Conservation (phyloP, 441 rosid genomes). For the Bruguiera hainesii region DNA sequence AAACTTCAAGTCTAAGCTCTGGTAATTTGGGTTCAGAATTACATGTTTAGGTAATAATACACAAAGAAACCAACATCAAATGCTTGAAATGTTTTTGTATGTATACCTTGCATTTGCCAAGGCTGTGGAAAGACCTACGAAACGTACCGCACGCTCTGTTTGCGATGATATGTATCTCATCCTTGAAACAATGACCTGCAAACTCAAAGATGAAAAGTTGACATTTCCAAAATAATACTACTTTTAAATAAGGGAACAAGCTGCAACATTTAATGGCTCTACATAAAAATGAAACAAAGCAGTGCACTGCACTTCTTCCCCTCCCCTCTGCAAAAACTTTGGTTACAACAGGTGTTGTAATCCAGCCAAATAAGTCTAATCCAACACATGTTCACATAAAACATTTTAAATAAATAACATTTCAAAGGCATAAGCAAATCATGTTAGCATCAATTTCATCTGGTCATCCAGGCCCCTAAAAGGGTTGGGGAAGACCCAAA, state of each 20-base stretch:
- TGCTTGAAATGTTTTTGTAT: slow-evolving; percentile 9
- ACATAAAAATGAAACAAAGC: neutral
- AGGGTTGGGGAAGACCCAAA: neutral
- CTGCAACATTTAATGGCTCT: neutral
- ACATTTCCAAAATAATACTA: slow-evolving; percentile 16
- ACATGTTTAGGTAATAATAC: no score
- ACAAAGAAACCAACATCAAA: no score
- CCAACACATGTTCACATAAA: neutral
- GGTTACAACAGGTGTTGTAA: neutral
- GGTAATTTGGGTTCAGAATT: no score
- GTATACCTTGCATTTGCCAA: slow-evolving; percentile 97
- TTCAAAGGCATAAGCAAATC: neutral
- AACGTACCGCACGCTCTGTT: slow-evolving; percentile 91
- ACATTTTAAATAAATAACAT: neutral
- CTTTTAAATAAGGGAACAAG: slow-evolving; percentile 12
- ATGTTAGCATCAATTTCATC: no score
- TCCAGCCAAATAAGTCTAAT: neutral
- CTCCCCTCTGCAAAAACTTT: no score
- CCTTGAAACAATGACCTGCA: slow-evolving; percentile 98
- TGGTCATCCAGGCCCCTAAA: neutral
- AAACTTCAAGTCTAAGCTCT: no score
- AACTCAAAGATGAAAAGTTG: slow-evolving; percentile 13
- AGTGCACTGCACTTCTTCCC: neutral
- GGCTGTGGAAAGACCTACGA: slow-evolving; percentile 98
- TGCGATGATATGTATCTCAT: slow-evolving; percentile 99